Base-by-base conservation (phyloP, 2,329 filamentous ascomycete species). In the Trichophyton simii region DNA sequence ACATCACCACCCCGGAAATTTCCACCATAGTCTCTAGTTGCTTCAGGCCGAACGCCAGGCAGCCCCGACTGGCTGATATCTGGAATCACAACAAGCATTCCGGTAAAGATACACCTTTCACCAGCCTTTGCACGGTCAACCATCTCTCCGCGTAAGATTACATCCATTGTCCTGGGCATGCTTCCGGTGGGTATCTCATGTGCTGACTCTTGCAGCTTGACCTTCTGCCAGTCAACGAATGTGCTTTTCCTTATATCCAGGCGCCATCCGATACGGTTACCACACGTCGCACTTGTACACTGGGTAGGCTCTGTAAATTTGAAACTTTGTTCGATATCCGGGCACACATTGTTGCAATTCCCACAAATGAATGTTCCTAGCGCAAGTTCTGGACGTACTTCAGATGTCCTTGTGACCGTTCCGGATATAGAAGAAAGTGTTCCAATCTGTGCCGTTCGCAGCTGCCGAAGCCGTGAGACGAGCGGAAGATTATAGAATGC, bases 141-240 rank as follows among this genome's bases (percentile, higher is more conserved):
- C 78, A 99, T 96, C 73, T 99, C 94, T 70, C 94, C 94, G 63
- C 94, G 87, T 38, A 99, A 76, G 67, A 99, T 96, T 48, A 99
- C 88, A 70, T 99, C 94, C 84, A 99, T 94, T 2, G 94, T 99
- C 63, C 94, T 84, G 25, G 94, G 94, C 94, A 99, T 99, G 76
- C 91, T 96, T 60, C 94, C 94, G 0, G 94, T 99, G 0, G 94
- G 94, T 42, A 99, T 99, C 72, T 99, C 94, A 3, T 92, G 92
- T 67, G 91, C 96, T 77, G 97, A 99, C 75, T 99, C 94, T 75
- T 99, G 94, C 64, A 97, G 90, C 65, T 95, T 88, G 25, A 97
- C 91, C 73, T 97, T 97, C 72, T 99, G 94, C 94, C 94, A 99
- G 76, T 99, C 94, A 64, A 99, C 88, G 72, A 99, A 99, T 0